Base-by-base conservation (phyloP, 1,284 basidiomycete species). In the Cryptococcus jaspeensis region DNA sequence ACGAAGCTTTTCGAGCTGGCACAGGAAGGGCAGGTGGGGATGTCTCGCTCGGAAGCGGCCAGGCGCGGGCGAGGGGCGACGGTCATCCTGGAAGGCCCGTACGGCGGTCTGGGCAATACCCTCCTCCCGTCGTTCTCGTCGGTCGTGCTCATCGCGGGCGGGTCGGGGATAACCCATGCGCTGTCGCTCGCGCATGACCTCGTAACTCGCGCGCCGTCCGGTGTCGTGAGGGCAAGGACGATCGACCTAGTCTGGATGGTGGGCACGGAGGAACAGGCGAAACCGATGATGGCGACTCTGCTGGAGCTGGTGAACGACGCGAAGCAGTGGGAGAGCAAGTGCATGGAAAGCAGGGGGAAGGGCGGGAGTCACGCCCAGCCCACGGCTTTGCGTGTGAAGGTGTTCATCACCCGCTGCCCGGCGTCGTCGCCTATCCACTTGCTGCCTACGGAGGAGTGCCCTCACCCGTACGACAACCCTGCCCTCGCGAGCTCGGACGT, bases 241-340 rank as follows among this genome's bases (percentile, higher is more conserved):
- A 55, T 77, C 53, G 72, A 75, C 48, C 59, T 77, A 55, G 85
- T 83, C 11, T 64, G 79, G 75, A 59, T 71, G 9, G 66, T 73
- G 9, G 58, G 62, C 23, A 67, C 64, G 18, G 64, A 72, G 59
- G 67, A 72, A 20, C 52, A 52, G n/a, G 75, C 74, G 2, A 56
- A 63, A 22, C 69, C 69, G 11, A 52, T 75, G 7, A 64, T 76
- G 52, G 63, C 66, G 1, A 69, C 62, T 2, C 59, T 77, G 20
- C 52, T 62, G 3, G 61, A 65, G 5, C 59, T 76, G 37, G 67
- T 76, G 39, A 62, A 65, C 0, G 66, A 72, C 28, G 74, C 72
- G 13, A 64, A 66, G 39, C 41, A 28, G 1, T 65, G 60, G 47
- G 73, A 76, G 51, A 38, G 51, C 15, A 52, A 57, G 9, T 67